These are phyloP conservation scores for Eutrema yunnanense DNA, from an alignment of 345 rosid genomes.

Conservation along the genomic window DNA sequence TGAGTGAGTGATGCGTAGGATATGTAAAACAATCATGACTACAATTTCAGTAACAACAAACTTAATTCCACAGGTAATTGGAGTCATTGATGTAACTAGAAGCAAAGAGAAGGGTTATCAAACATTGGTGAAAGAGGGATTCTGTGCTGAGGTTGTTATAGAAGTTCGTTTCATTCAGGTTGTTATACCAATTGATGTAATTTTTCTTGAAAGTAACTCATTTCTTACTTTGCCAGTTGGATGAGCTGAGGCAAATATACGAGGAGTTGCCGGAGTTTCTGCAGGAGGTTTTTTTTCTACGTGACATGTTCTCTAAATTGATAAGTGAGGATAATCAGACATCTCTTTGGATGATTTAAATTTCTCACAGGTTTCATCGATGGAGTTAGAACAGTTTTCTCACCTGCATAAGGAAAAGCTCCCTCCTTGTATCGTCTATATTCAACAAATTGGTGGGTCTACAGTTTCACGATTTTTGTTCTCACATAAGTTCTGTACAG, in stretches of 20 bases:
- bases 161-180: conserved; percentile 1
- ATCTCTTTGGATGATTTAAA: conserved; percentile 7
- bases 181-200: background rate
- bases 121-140: conserved; percentile 83
- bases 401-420: conserved; percentile 43
- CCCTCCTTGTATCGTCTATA: conserved; percentile 67
- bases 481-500: background rate
- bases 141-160: conserved; percentile 78
- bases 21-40: background rate
- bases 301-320: conserved; percentile 5
- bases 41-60: conserved; percentile 4
- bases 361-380: conserved; percentile 56
- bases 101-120: conserved; percentile 76
- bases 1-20: conserved; percentile 1
- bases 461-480: background rate
- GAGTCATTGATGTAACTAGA: conserved; percentile 82
- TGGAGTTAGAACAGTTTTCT: conserved; percentile 69
- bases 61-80: conserved; percentile 54
- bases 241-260: conserved; percentile 89
- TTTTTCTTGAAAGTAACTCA: background rate
- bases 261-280: conserved; percentile 91
- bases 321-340: conserved; percentile 4
- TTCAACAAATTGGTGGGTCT: conserved; percentile 82
- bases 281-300: conserved; percentile 55
- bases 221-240: conserved; percentile 48